phyloP scores from a whole-genome alignment of 1,284 basidiomycete species.

The Cystobasidium sp. region DNA sequence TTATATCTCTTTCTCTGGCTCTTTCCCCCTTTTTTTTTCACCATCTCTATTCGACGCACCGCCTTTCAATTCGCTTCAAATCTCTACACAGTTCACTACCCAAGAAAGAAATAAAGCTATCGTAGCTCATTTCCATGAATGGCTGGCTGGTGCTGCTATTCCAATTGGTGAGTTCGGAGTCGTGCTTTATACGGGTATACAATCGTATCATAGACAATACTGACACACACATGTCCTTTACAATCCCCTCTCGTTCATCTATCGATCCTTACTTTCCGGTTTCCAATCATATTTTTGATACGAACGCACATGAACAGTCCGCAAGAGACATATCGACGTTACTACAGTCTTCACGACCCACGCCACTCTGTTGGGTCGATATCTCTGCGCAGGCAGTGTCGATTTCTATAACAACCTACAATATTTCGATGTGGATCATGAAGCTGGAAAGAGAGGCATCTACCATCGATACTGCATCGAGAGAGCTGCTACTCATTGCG shows the following conservation, averaged over 20 bases:
- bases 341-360: constrained; percentile 95
- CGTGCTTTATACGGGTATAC: not conserved
- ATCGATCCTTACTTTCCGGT: not conserved
- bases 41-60: not conserved
- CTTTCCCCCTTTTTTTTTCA: not conserved
- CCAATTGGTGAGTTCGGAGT: constrained; percentile 63
- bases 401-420: constrained; percentile 99
- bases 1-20: constrained; percentile 20
- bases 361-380: constrained; percentile 96
- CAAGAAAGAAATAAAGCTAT: constrained; percentile 71
- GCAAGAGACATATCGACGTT: constrained; percentile 95
- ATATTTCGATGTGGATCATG: constrained; percentile 99
- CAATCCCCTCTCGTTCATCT: not conserved
- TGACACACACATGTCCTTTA: not conserved
- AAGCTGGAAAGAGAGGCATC: constrained; percentile 97
- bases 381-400: constrained; percentile 94
- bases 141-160: constrained; percentile 97
- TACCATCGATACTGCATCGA: constrained; percentile 91
- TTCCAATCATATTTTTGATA: not conserved
- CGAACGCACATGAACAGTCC: constrained; percentile 51
- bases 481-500: constrained; percentile 88
- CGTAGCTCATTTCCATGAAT: constrained; percentile 98
- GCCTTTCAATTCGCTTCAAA: not conserved
- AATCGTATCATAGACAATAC: not conserved
- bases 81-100: constrained; percentile 50